Base-by-base conservation (phyloP, 805 yeast genomes). In the Candida broadrunensis region DNA sequence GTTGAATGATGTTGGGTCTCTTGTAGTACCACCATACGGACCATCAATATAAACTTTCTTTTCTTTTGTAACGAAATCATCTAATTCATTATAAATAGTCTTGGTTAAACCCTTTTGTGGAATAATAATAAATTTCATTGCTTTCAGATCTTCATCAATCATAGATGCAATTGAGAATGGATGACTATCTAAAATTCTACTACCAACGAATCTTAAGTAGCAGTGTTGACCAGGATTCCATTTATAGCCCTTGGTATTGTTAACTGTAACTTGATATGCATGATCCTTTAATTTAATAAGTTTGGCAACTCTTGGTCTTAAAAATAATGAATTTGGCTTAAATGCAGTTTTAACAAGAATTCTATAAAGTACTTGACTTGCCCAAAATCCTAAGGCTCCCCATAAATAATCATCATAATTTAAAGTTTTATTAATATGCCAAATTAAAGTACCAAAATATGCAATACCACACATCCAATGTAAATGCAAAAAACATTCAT, bases 191-290 rank as follows among this genome's bases (percentile, higher is more conserved):
- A 76, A 48, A 17, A 76, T 56, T 30, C 67, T 60, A 13, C 63
- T 46, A 2, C 75, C 78, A 2, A 61, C 58, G 42, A 75, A 73
- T 48, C 81, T 63, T 16, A 78, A 54, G 46, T 63, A 75, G 4
- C 77, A 58, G 55, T 78, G 84, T 44, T 78, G 83, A 18, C 84
- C 83, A 1, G 82, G 75, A 13, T 35, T 49, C 82, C 82, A 77
- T 14, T 39, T 46, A 31, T 73, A 55, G 7, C 67, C 70, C 14
- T 53, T 53, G n/a, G 59, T 45, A 24, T 63, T 61, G 3, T 48
- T 39, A 2, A 78, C 55, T 36, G 69, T 61, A 24, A 72, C 63
- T 48, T 49, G 64, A 49, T 44, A 67, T 49, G 54, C 58, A 29
- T 37, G 49, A 39, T 51, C 56, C 14, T 46, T 48, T 16, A 65